Conservation (phyloP, 768 basidiomycete species). For the Amanita pseudoporphyria region DNA sequence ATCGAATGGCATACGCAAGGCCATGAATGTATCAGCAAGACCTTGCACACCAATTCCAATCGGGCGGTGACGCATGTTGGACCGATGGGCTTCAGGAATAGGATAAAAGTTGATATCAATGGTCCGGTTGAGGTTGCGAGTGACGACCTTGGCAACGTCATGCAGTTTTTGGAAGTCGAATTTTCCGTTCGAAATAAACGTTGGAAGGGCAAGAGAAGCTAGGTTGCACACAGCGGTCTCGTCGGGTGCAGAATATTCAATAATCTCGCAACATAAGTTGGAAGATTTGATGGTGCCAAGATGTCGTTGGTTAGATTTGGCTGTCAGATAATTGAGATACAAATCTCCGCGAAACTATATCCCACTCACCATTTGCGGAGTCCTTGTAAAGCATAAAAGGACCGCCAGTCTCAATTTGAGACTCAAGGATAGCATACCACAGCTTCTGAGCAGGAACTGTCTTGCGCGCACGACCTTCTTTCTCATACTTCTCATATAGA, state of each 20-base stretch:
- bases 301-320: conserved; percentile 98
- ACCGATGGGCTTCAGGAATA: conserved; percentile 79
- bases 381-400: conserved; percentile 99
- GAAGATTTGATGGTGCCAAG: conserved; percentile 99
- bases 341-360: neutral
- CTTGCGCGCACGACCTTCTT: conserved; percentile 79
- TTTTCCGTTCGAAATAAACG: conserved; percentile 70
- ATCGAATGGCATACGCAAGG: conserved; percentile 92
- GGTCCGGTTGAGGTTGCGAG: conserved; percentile 88
- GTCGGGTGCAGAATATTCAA: conserved; percentile 95
- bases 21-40: conserved; percentile 97
- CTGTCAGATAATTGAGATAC: conserved; percentile 25
- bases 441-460: conserved; percentile 91
- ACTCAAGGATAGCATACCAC: conserved; percentile 95
- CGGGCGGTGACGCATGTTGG: conserved; percentile 96
- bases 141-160: conserved; percentile 87
- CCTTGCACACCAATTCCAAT: conserved; percentile 98
- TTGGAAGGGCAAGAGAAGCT: conserved; percentile 91
- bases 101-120: conserved; percentile 97
- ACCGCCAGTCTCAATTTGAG: conserved; percentile 97
- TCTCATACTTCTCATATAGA: conserved; percentile 81
- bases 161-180: conserved; percentile 97
- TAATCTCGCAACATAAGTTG: conserved; percentile 97
- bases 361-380: conserved; percentile 70
- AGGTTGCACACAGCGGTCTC: conserved; percentile 99